A percentile compares a stretch with the other conserved stretches of the same genome.
phyloP scores from a whole-genome alignment of 1,284 basidiomycete species.

The Mycena sp. region DNA sequence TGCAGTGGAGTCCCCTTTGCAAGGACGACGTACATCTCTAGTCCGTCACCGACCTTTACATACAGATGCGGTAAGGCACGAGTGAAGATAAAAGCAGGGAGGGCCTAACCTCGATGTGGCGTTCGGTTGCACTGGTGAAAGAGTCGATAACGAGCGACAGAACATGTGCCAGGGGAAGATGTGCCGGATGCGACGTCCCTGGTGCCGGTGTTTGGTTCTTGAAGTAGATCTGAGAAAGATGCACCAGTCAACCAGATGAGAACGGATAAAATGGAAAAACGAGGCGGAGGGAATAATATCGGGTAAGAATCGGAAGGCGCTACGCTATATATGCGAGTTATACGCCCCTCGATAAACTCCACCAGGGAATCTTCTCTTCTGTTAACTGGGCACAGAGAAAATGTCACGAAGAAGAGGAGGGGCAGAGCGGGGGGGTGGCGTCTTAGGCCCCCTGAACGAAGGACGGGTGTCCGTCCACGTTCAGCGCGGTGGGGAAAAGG shows the following conservation, averaged over 20 bases:
- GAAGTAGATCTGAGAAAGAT: constrained; percentile 84
- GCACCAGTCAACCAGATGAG: constrained; percentile 19
- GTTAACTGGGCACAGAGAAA: no score
- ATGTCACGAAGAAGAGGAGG: no score
- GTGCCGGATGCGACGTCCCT: constrained; percentile 76
- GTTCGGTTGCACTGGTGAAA: constrained; percentile 92
- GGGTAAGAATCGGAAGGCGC: constrained; percentile 54
- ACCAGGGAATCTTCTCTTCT: no score
- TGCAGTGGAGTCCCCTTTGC: constrained; percentile 24
- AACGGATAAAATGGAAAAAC: constrained; percentile 17
- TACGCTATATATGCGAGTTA: background rate
- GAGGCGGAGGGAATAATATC: constrained; percentile 48
- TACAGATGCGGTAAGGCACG: background rate
- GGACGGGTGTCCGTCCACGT: no score
- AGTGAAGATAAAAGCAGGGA: background rate
- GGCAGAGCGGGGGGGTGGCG: no score
- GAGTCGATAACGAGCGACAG: constrained; percentile 91
- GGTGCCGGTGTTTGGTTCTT: constrained; percentile 86
- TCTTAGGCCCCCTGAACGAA: no score
- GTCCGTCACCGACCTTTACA: constrained; percentile 29
- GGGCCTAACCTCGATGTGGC: constrained; percentile 86
- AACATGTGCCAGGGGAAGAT: constrained; percentile 84
- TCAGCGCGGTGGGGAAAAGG: background rate
- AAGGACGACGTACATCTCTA: constrained; percentile 31
- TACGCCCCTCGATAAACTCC: no score